Conservation (phyloP, 2,329 filamentous ascomycete genomes). For the Apiospora sp. region DNA sequence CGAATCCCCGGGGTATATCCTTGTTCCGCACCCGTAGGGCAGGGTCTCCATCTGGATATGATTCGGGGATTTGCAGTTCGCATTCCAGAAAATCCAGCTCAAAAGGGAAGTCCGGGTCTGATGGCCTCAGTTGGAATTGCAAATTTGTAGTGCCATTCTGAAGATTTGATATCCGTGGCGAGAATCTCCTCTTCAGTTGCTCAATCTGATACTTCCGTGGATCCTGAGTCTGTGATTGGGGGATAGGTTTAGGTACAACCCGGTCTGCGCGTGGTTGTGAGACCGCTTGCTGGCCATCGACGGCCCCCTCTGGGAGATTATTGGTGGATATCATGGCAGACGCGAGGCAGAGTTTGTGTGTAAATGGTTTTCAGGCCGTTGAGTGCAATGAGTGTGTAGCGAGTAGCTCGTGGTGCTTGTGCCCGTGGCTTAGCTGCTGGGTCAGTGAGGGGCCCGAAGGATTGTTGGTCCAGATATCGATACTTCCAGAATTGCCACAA, state of each 20-base stretch:
- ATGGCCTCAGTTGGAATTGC: constrained; percentile 72
- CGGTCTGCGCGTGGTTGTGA: constrained; percentile 52
- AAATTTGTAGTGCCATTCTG: constrained; percentile 62
- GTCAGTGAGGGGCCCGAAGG: neutral
- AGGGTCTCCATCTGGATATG: constrained; percentile 68
- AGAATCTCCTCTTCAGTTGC: constrained; percentile 75
- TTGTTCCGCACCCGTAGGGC: constrained; percentile 71
- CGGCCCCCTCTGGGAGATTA: constrained; percentile 37
- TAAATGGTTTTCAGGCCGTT: neutral
- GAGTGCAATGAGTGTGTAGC: neutral
- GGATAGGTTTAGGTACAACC: constrained; percentile 70
- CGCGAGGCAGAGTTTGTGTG: neutral
- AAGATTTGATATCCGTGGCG: constrained; percentile 52
- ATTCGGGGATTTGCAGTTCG: constrained; percentile 68
- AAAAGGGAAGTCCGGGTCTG: constrained; percentile 86
- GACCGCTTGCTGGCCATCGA: constrained; percentile 56
- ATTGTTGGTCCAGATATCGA: neutral
- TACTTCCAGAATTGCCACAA: neutral
- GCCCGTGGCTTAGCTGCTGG: neutral
- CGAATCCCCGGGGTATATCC: constrained; percentile 74
- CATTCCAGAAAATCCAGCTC: constrained; percentile 75
- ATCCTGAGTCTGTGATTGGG: constrained; percentile 69
- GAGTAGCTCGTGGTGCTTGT: neutral
- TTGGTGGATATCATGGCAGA: constrained; percentile 50
- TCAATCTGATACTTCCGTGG: constrained; percentile 78